These are phyloP conservation scores for Aspergillus phoenicis DNA, from an alignment of 2,329 filamentous ascomycete genomes.

Conservation along the genomic window DNA sequence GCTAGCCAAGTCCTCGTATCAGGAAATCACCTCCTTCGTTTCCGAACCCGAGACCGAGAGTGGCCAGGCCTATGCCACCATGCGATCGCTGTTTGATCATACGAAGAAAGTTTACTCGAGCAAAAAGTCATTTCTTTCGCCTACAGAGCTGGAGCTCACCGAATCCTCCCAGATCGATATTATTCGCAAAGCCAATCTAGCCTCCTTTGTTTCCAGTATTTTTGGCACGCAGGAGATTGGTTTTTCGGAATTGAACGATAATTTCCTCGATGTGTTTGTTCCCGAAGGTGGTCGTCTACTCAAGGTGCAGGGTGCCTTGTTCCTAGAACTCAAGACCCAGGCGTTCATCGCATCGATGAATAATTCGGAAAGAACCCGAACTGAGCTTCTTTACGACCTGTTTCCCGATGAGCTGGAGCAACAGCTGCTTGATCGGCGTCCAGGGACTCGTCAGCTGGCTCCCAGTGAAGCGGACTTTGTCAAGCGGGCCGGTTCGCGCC, in stretches of 20 bases:
- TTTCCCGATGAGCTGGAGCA: conserved; percentile 62
- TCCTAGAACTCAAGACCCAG: conserved; percentile 67
- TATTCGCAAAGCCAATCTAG: conserved; percentile 65
- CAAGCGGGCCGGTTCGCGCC: conserved; percentile 55
- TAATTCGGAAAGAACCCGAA: conserved; percentile 57
- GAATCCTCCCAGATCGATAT: conserved; percentile 59
- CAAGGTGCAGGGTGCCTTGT: conserved; percentile 63
- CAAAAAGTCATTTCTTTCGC: conserved; percentile 58
- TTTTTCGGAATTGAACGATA: conserved; percentile 64
- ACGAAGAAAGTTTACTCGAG: conserved; percentile 63
- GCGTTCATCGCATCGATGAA: conserved; percentile 65
- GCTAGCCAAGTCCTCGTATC: conserved; percentile 58
- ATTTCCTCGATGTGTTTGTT: conserved; percentile 66
- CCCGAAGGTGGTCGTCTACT: conserved; percentile 60
- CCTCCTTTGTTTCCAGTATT: conserved; percentile 65
- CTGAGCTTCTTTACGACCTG: conserved; percentile 60
- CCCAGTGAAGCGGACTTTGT: conserved; percentile 64
- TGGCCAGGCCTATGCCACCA: conserved; percentile 63
- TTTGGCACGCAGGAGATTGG: conserved; percentile 67
- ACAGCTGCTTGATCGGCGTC: conserved; percentile 56
- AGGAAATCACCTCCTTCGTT: conserved; percentile 60
- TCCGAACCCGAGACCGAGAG: conserved; percentile 57
- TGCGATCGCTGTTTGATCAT: conserved; percentile 65
- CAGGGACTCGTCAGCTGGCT: conserved; percentile 56
- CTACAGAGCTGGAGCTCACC: conserved; percentile 55